These are phyloP conservation scores for Globisporangium irregulare DNA, from an alignment of 352 stramenopile species.

Conservation along the genomic window DNA sequence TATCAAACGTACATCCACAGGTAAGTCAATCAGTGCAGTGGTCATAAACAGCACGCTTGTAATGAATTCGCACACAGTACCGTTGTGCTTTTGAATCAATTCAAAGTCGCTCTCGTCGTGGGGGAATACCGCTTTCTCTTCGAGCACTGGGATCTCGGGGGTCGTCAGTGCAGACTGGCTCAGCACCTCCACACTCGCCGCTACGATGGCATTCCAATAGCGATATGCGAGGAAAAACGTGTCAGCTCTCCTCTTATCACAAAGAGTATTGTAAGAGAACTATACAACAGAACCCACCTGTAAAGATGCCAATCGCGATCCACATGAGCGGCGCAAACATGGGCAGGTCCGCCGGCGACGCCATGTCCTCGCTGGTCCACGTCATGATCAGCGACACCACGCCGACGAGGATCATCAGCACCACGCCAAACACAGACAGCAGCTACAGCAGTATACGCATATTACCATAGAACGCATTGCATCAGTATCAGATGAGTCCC, in stretches of 20 bases:
- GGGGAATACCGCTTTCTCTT: slow-evolving; percentile 56
- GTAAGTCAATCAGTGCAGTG: neutral
- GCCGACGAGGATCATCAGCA: slow-evolving; percentile 66
- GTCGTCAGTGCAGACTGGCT: slow-evolving; percentile 20
- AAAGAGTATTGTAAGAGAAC: neutral
- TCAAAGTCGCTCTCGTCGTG: slow-evolving; percentile 56
- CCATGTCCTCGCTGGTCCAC: slow-evolving; percentile 50
- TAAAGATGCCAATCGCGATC: slow-evolving; percentile 77
- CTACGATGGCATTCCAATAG: slow-evolving; percentile 13
- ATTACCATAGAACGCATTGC: neutral
- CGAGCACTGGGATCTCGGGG: slow-evolving; percentile 37
- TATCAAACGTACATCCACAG: neutral
- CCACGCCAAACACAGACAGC: slow-evolving; percentile 62
- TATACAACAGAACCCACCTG: slow-evolving; percentile 25
- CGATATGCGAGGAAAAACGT: neutral
- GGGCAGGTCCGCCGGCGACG: slow-evolving; percentile 45
- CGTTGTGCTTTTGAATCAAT: slow-evolving; percentile 44
- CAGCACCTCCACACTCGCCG: slow-evolving; percentile 50
- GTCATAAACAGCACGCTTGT: too few relatives aligned
- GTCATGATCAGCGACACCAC: slow-evolving; percentile 54
- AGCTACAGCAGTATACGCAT: slow-evolving; percentile 29
- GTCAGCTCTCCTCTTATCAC: neutral
- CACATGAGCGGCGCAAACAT: slow-evolving; percentile 83
- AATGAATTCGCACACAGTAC: slow-evolving; percentile 11
- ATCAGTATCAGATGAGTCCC: neutral